Percentiles rank a stretch among this genome's conserved stretches.
phyloP scores from a whole-genome alignment of 2,329 filamentous ascomycete genomes.

The Coniochaeta sp. region DNA sequence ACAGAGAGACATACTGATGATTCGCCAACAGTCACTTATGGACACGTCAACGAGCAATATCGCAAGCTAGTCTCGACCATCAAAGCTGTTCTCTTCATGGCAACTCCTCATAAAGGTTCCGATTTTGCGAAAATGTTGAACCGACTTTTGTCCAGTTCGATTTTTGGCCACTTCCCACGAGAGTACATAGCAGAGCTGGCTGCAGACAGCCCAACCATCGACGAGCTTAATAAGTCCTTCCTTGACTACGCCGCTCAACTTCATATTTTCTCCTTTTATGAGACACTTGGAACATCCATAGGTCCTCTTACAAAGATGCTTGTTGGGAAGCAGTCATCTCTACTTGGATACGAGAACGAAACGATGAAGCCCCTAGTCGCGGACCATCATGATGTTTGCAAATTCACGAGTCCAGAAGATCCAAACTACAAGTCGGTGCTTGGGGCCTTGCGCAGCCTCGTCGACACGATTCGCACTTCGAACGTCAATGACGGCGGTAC shows the following conservation, averaged over 20 bases:
- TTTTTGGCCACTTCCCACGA: constrained; percentile 12
- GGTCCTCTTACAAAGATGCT: constrained; percentile 11
- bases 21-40: constrained; percentile 8
- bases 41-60: constrained; percentile 14
- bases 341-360: constrained; percentile 20
- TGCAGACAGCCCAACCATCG: constrained; percentile 11
- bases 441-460: constrained; percentile 10
- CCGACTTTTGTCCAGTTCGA: constrained; percentile 9
- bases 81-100: constrained; percentile 15
- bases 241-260: constrained; percentile 18
- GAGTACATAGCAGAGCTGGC: constrained; percentile 18
- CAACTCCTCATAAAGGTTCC: constrained; percentile 18
- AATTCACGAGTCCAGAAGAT: constrained; percentile 14
- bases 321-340: constrained; percentile 17
- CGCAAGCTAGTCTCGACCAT: constrained; percentile 11
- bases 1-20: not conserved
- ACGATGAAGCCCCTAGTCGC: constrained; percentile 15
- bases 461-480: constrained; percentile 3
- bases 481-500: constrained; percentile 1
- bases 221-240: constrained; percentile 26
- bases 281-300: constrained; percentile 18
- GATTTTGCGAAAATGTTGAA: constrained; percentile 15
- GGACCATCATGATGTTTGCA: constrained; percentile 22
- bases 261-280: constrained; percentile 26
- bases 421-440: constrained; percentile 13